Evolutionary conservation across 345 rosid genomes (phyloP), one percentile per base, ranked within the genome.

Genomic region (Ceriops decandra): DNA sequence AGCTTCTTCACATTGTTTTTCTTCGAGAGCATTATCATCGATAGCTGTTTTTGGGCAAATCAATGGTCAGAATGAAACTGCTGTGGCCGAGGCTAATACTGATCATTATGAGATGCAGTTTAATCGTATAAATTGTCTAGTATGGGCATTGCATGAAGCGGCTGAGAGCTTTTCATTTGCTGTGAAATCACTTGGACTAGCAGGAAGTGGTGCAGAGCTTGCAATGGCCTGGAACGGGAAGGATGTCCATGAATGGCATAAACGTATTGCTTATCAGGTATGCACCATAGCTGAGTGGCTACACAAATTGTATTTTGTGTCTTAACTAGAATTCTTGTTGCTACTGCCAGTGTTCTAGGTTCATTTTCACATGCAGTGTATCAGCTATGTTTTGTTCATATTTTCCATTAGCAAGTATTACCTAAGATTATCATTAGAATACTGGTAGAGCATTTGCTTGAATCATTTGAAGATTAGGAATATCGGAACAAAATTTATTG

Each of bases 191-290:
- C 93, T 86, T 63, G 78, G 66, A 61, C 67, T 82, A 74, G 62
- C 72, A 52, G 85, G 85, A 74, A 85, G 79, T 46, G 56, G 78
- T 62, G 64, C 84, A 13, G 79, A 76, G 76, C 83, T 88, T 76
- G 83, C 86, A 53, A 82, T 79, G 86, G 90, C 89, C 26, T 88
- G 90, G 90, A 80, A 83, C 11, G 93, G 93, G 74, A 85, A 82
- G 75, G 90, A 88, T 74, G 85, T 86, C 64, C 85, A 83, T 74
- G 78, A 62, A 68, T 88, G 90, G 90, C 89, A 86, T 74, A 86
- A 72, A 75, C 71, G 81, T 26, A 76, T 84, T 46, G 72, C 89
- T 56, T 77, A 83, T 74, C 82, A 73, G 80, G 93, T 88, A 75
- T 17, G 17, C 19, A 42, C 17, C 15, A 42, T 42, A 15, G 4